A percentile compares a stretch with the other conserved stretches of the same genome.
Conservation (phyloP, 129 eudicot species). For the Rutidosis leptorrhynchoides region DNA sequence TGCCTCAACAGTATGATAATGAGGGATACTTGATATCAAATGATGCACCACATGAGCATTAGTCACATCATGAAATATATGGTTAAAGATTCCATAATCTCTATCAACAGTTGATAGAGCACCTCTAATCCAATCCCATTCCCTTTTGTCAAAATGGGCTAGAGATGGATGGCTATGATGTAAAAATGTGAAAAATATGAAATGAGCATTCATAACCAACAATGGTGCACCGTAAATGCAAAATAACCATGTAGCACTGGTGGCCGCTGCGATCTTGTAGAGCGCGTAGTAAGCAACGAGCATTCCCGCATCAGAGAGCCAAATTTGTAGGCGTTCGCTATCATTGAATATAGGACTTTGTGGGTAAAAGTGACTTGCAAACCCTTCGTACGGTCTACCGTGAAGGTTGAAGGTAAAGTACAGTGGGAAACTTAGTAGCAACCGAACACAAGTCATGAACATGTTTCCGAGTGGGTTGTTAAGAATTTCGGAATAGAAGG, state of each 20-base stretch:
- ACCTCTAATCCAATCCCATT: not conserved
- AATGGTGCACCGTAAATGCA: not conserved
- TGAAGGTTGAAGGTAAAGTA: not conserved
- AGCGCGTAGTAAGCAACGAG: not conserved
- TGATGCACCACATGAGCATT: not conserved
- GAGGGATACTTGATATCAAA: not conserved
- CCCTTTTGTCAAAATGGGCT: not conserved
- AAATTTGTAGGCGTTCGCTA: not conserved
- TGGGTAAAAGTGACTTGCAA: not conserved
- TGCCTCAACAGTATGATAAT: not conserved
- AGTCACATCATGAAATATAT: not conserved
- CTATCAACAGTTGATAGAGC: not conserved
- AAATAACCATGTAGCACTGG: not conserved
- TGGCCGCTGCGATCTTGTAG: not conserved
- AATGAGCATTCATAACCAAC: not conserved
- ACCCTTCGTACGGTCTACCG: not conserved
- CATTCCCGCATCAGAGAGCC: not conserved
- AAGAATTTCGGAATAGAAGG: not conserved
- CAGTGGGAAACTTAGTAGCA: not conserved
- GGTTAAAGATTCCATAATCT: not conserved
- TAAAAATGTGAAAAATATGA: not conserved
- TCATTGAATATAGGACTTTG: not conserved
- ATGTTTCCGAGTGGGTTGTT: not conserved
- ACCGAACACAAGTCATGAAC: not conserved
- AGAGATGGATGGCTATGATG: not conserved